Conservation (phyloP, 176 grass and related monocot species). For the Triticum turgidum region DNA sequence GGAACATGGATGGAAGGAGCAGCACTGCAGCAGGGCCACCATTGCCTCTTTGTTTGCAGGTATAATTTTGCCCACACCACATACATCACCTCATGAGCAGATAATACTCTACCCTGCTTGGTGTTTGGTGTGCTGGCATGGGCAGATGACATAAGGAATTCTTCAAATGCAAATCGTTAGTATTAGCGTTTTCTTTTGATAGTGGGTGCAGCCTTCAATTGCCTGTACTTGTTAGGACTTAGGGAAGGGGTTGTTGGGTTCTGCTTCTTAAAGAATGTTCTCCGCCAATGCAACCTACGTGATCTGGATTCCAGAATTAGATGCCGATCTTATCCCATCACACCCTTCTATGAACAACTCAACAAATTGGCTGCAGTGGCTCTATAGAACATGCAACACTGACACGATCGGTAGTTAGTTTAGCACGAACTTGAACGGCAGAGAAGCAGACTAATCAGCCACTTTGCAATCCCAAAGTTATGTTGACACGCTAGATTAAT, state of each 20-base stretch:
- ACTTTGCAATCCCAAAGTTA: neutral
- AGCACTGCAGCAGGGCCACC: neutral
- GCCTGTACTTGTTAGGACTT: conserved; percentile 26
- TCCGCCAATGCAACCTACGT: conserved; percentile 31
- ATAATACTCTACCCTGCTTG: neutral
- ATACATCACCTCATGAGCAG: conserved; percentile 4
- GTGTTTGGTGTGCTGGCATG: neutral
- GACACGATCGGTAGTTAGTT: neutral
- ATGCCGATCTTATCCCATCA: conserved; percentile 12
- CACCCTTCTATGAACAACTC: conserved; percentile 19
- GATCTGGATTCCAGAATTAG: neutral
- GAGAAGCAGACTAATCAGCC: neutral
- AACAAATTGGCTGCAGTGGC: neutral
- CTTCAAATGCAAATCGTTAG: neutral
- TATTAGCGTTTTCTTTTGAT: neutral
- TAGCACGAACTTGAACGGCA: neutral
- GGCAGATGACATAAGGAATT: neutral
- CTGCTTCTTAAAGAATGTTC: conserved; percentile 21
- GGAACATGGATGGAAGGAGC: conserved; percentile 26
- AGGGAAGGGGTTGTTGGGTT: conserved; percentile 26
- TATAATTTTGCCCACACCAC: conserved; percentile 12
- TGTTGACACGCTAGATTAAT: neutral
- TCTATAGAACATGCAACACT: neutral
- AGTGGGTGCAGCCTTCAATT: neutral
- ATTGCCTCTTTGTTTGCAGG: conserved; percentile 25